Evolutionary conservation across 177 flowering plant species (phyloP).

Genomic region (Vitis hybrid): DNA sequence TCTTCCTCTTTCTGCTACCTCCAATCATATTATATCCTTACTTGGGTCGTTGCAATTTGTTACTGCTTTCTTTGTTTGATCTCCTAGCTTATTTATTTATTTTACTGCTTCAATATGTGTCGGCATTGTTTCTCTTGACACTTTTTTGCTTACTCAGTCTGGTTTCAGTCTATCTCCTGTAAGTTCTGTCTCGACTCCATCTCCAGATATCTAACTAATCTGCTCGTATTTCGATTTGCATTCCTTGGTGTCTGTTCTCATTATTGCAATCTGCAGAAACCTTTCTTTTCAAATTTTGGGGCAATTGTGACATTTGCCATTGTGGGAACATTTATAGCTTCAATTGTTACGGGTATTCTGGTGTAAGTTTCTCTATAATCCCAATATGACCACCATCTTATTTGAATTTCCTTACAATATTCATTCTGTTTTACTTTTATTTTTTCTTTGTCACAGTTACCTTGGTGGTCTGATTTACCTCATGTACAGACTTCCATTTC

Average conservation of each 20-base stretch:
- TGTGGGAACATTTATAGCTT: constrained; percentile 86
- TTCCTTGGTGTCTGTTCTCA: not conserved
- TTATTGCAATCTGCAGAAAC: constrained; percentile 60
- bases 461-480: constrained; percentile 82
- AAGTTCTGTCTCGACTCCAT: constrained; percentile 32
- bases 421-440: not conserved
- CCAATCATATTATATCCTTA: constrained; percentile 98
- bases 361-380: constrained; percentile 59
- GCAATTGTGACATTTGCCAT: constrained; percentile 97
- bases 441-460: constrained; percentile 51
- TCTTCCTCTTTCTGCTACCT: constrained; percentile 89
- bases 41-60: not conserved
- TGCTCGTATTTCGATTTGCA: not conserved
- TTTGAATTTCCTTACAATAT: constrained; percentile 1
- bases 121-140: constrained; percentile 59
- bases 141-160: constrained; percentile 68
- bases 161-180: constrained; percentile 97
- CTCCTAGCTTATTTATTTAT: not conserved
- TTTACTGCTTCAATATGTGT: not conserved
- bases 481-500: constrained; percentile 89
- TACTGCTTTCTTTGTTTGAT: not conserved
- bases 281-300: constrained; percentile 96
- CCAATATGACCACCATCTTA: not conserved
- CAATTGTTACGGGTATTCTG: constrained; percentile 81
- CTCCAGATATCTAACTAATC: not conserved